Percentiles rank a stretch among this genome's conserved stretches.
Evolutionary conservation across 1,284 basidiomycete genomes (phyloP).

Genomic region (Xerocomus nothofagi): DNA sequence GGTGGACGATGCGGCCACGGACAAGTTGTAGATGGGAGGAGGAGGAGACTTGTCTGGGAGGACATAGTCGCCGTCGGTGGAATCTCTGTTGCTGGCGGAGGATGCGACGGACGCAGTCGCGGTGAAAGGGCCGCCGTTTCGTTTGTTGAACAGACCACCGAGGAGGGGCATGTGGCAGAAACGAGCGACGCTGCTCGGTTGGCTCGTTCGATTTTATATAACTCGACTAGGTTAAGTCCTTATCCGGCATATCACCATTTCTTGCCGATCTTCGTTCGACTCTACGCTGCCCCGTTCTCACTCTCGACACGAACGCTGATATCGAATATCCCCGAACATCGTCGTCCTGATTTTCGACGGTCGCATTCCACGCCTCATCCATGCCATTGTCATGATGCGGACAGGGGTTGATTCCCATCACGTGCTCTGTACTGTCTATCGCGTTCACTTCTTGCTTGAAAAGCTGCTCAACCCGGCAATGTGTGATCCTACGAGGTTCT

Average conservation of each 20-base stretch:
- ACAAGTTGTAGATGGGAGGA: slow-evolving; percentile 31
- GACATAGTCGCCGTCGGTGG: slow-evolving; percentile 44
- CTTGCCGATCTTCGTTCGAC: slow-evolving; percentile 2
- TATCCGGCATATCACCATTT: slow-evolving; percentile 13
- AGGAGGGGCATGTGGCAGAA: slow-evolving; percentile 30
- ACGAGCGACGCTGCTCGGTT: too few relatives aligned
- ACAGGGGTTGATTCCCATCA: slow-evolving; percentile 22
- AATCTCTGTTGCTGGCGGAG: slow-evolving; percentile 23
- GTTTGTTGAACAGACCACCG: slow-evolving; percentile 30
- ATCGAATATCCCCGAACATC: too few relatives aligned
- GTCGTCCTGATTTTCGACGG: background rate
- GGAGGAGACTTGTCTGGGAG: slow-evolving; percentile 37
- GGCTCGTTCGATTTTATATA: too few relatives aligned
- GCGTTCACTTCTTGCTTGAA: background rate
- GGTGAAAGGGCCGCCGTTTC: slow-evolving; percentile 2
- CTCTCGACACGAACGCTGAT: too few relatives aligned
- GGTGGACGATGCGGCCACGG: slow-evolving; percentile 33
- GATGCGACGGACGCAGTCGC: slow-evolving; percentile 41
- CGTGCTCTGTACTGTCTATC: slow-evolving; percentile 1
- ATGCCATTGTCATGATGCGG: background rate
- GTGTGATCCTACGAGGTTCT: slow-evolving; percentile 29
- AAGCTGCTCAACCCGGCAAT: slow-evolving; percentile 10
- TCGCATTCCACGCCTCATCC: background rate
- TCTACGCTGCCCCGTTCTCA: slow-evolving; percentile 3
- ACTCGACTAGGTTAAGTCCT: slow-evolving; percentile 19